phyloP scores from a whole-genome alignment of 805 yeast species.

The Starmerella vitae region DNA sequence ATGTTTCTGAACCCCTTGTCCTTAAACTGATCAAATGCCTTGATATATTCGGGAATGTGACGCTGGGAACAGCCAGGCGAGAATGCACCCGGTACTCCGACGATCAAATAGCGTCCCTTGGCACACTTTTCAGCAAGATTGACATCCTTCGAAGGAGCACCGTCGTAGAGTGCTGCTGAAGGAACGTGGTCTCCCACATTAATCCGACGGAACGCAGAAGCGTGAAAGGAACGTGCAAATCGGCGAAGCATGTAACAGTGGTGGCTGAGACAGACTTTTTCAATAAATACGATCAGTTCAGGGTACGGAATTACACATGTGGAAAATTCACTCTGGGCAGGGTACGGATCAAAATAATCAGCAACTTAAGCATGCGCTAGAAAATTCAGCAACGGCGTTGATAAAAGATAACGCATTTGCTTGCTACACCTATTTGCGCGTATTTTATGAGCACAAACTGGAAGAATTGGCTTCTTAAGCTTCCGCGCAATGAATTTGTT shows the following conservation, averaged over 20 bases:
- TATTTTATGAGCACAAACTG: not conserved
- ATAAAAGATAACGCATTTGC: too few relatives aligned
- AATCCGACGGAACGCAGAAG: slow-evolving; percentile 26
- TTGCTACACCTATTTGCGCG: too few relatives aligned
- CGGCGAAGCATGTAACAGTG: not conserved
- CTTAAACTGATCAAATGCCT: slow-evolving; percentile 37
- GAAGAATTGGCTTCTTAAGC: slow-evolving; percentile 22
- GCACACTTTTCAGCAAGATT: slow-evolving; percentile 38
- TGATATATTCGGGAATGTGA: slow-evolving; percentile 64
- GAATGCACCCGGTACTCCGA: slow-evolving; percentile 66
- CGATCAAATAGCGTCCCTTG: slow-evolving; percentile 40
- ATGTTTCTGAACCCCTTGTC: slow-evolving; percentile 53
- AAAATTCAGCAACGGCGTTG: too few relatives aligned
- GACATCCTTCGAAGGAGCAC: slow-evolving; percentile 51
- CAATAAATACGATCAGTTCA: too few relatives aligned
- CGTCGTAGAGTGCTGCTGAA: slow-evolving; percentile 38
- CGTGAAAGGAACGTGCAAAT: slow-evolving; percentile 14
- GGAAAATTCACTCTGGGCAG: too few relatives aligned
- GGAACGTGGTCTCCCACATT: slow-evolving; percentile 53
- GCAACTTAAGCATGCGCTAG: too few relatives aligned
- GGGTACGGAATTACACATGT: too few relatives aligned
- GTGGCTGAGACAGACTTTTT: too few relatives aligned
- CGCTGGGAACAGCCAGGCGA: slow-evolving; percentile 64
- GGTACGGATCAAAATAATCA: too few relatives aligned
- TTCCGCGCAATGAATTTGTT: slow-evolving; percentile 37